Evolutionary conservation across 768 basidiomycete genomes (phyloP).

Genomic region (Nidularia pulvinata): DNA sequence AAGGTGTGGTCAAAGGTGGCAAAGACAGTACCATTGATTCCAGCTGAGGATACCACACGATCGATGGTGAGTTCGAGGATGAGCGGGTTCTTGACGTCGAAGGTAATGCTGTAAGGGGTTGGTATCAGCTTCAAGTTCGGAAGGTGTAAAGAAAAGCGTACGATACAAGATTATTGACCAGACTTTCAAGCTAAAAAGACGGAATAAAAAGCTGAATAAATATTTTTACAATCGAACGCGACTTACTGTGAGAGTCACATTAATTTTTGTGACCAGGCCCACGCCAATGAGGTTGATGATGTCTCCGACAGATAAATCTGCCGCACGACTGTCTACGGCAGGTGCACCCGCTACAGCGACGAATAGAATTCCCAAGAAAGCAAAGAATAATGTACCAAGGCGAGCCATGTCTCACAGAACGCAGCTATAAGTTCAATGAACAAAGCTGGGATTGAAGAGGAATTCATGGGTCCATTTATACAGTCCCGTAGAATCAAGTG

Average conservation of each 20-base stretch:
- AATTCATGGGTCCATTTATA: too few species aligned
- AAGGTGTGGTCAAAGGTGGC: slow-evolving; percentile 63
- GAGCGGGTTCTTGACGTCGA: slow-evolving; percentile 41
- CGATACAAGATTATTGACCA: slow-evolving; percentile 32
- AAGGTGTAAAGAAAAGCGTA: slow-evolving; percentile 11
- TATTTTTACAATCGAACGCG: neutral
- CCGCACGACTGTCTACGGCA: slow-evolving; percentile 3
- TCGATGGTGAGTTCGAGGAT: slow-evolving; percentile 45
- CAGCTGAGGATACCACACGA: slow-evolving; percentile 36
- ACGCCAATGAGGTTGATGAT: slow-evolving; percentile 36
- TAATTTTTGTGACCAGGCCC: slow-evolving; percentile 37
- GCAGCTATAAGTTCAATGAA: neutral
- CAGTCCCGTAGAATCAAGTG: too few species aligned
- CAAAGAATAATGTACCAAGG: slow-evolving; percentile 13
- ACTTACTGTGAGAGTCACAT: slow-evolving; percentile 35
- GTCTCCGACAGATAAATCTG: slow-evolving; percentile 22
- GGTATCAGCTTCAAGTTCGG: neutral
- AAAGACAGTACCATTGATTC: slow-evolving; percentile 51
- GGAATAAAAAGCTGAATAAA: slow-evolving; percentile 1
- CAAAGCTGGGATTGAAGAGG: neutral
- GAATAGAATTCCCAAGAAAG: slow-evolving; percentile 19
- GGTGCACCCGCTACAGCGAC: slow-evolving; percentile 16
- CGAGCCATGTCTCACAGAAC: neutral
- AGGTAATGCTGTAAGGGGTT: slow-evolving; percentile 31
- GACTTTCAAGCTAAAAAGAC: slow-evolving; percentile 33